Evolutionary conservation across 2,329 filamentous ascomycete genomes (phyloP).

Genomic region (Cordyceps sp.): DNA sequence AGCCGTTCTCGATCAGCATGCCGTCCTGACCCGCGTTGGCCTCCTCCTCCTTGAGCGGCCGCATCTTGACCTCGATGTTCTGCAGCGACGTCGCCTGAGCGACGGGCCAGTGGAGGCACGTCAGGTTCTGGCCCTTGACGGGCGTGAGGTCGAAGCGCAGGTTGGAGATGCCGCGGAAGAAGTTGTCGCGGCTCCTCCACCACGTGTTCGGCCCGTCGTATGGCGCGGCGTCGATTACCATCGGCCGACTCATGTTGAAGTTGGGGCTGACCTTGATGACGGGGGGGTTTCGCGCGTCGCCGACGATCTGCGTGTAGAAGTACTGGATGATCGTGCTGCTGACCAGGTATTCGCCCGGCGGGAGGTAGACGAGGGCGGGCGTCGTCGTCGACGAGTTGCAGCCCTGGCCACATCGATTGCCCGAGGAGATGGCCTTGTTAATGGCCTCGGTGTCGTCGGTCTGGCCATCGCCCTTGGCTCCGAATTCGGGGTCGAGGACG

Average conservation of each 20-base stretch:
- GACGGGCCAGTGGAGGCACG: conserved; percentile 8
- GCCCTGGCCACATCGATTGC: conserved; percentile 19
- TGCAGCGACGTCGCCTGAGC: conserved; percentile 9
- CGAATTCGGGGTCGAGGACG: not conserved
- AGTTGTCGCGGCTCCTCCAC: conserved; percentile 2
- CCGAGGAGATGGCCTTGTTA: not conserved
- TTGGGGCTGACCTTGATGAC: conserved; percentile 34
- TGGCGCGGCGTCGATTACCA: conserved; percentile 5
- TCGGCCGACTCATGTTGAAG: not conserved
- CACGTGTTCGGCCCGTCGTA: conserved; percentile 1
- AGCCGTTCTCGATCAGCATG: conserved; percentile 75
- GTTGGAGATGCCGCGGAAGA: conserved; percentile 7
- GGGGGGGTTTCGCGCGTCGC: conserved; percentile 57
- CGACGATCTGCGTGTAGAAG: conserved; percentile 90
- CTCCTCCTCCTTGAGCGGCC: conserved; percentile 42
- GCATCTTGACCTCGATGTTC: conserved; percentile 48
- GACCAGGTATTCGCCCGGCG: conserved; percentile 70
- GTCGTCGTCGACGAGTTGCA: conserved; percentile 75
- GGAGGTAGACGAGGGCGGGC: conserved; percentile 85
- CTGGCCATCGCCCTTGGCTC: not conserved
- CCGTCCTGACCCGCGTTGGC: conserved; percentile 54
- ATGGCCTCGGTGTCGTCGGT: conserved; percentile 1
- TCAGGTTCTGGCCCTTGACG: not conserved
- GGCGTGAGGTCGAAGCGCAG: conserved; percentile 1
- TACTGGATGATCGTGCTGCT: conserved; percentile 64